Evolutionary conservation across 2,329 filamentous ascomycete genomes (phyloP).

Genomic region (Colletotrichum incanum): DNA sequence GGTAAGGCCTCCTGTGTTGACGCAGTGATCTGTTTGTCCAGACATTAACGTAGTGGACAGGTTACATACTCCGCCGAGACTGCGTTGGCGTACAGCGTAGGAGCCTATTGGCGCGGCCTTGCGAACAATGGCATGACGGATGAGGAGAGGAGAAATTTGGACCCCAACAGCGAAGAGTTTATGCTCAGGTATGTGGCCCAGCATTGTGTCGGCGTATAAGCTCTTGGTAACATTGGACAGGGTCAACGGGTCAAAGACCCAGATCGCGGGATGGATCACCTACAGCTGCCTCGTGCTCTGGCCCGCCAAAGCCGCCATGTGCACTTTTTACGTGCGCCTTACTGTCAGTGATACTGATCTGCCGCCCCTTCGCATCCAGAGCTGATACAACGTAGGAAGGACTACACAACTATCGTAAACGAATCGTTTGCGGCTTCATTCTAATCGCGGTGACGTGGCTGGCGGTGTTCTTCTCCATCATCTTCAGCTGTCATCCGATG

Average conservation of each 20-base stretch:
- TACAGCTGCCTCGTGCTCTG: slow-evolving; percentile 65
- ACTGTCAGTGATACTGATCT: slow-evolving; percentile 52
- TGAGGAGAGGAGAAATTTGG: slow-evolving; percentile 61
- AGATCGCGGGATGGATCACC: slow-evolving; percentile 66
- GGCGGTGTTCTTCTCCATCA: slow-evolving; percentile 61
- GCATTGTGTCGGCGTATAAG: not conserved
- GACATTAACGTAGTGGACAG: not conserved
- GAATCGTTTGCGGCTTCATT: slow-evolving; percentile 61
- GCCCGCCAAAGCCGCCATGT: slow-evolving; percentile 67
- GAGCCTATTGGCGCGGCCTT: slow-evolving; percentile 59
- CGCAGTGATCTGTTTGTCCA: not conserved
- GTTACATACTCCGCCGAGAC: slow-evolving; percentile 46
- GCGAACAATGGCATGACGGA: slow-evolving; percentile 73
- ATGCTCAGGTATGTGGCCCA: slow-evolving; percentile 49
- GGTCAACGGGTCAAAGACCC: slow-evolving; percentile 67
- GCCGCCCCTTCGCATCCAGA: too few species aligned
- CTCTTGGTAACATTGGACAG: slow-evolving; percentile 46
- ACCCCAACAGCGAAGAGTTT: slow-evolving; percentile 62
- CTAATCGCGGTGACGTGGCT: slow-evolving; percentile 62
- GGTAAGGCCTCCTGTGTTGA: slow-evolving; percentile 41
- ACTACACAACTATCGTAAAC: slow-evolving; percentile 47
- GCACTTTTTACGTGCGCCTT: slow-evolving; percentile 67
- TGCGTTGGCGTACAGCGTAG: slow-evolving; percentile 54
- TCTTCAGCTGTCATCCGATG: slow-evolving; percentile 64
- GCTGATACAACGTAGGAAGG: slow-evolving; percentile 32